Base-by-base conservation (phyloP, 805 yeast species). In the Starmerella stigmatis region DNA sequence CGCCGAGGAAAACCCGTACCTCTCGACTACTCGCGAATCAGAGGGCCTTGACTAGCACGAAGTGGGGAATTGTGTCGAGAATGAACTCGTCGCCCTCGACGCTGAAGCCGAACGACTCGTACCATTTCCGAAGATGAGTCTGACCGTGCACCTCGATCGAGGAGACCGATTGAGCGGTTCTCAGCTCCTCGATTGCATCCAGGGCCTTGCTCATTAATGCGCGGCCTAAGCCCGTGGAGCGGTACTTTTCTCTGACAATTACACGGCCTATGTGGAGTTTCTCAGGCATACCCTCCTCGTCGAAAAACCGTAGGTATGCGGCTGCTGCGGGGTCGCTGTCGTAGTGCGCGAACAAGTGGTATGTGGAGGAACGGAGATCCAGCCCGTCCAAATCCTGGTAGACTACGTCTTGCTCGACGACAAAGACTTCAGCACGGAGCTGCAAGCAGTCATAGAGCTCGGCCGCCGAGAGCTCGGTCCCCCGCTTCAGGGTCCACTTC, bases 1-100 rank as follows among this genome's bases (percentile, higher is more conserved):
- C n/a, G n/a, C n/a, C n/a, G n/a, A n/a, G n/a, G n/a, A n/a, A n/a
- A n/a, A n/a, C n/a, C n/a, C n/a, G n/a, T n/a, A n/a, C n/a, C n/a
- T n/a, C n/a, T n/a, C n/a, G n/a, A n/a, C n/a, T n/a, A n/a, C n/a
- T n/a, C n/a, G 26, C 22, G 9, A 17, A 7, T 34, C 28, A 34
- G n/a, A 36, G 11, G 17, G n/a, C 22, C 21, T 36, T 36, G 12
- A 36, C 15, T 13, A 36, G 15, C 15, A 17, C n/a, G 13, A 51
- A 28, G 37, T 57, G 60, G 23, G 53, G 52, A 20, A 56, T 51
- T 5, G 48, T 55, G 26, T 52, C 59, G 15, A 56, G 58, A 1
- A 50, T 19, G 34, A 54, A 56, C 29, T 39, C 44, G 20, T 43
- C 43, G 28, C 54, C 53, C 17, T 29, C 48, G 6, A 36, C 37